Percentiles rank a stretch among this genome's conserved stretches.
These are phyloP conservation scores for Claviceps humidiphila DNA, from an alignment of 2,329 filamentous ascomycete genomes.

Conservation along the genomic window DNA sequence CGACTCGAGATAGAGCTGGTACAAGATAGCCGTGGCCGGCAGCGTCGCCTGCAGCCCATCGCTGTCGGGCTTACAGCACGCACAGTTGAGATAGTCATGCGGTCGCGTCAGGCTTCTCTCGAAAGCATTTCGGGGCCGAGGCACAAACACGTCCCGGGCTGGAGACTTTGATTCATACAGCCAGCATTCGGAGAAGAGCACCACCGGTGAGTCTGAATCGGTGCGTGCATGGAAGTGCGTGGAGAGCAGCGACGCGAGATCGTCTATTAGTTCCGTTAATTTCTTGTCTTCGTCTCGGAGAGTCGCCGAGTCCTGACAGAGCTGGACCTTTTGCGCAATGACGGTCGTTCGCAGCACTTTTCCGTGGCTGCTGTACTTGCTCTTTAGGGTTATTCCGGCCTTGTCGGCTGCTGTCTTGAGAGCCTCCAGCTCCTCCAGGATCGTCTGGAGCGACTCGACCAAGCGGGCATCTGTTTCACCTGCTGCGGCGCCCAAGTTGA, in stretches of 20 bases:
- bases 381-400: conserved; percentile 44
- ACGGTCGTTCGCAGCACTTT: conserved; percentile 64
- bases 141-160: conserved; percentile 61
- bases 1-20: conserved; percentile 67
- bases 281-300: conserved; percentile 58
- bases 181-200: conserved; percentile 60
- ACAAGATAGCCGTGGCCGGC: conserved; percentile 60
- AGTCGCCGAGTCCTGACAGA: conserved; percentile 60
- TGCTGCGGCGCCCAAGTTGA: conserved; percentile 20
- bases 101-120: conserved; percentile 60
- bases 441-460: conserved; percentile 21
- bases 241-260: conserved; percentile 18
- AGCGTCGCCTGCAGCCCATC: conserved; percentile 45
- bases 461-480: conserved; percentile 20
- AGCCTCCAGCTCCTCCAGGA: conserved; percentile 32
- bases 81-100: conserved; percentile 64
- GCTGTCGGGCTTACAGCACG: conserved; percentile 44
- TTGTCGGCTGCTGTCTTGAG: conserved; percentile 33
- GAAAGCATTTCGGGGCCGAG: conserved; percentile 55
- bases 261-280: conserved; percentile 54
- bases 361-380: conserved; percentile 59
- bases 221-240: conserved; percentile 12
- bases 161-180: conserved; percentile 61
- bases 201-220: conserved; percentile 21
- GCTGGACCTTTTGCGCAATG: conserved; percentile 67